A percentile compares a stretch with the other conserved stretches of the same genome.
Conservation (phyloP, 345 rosid genomes). For the Eucalyptus curtisii region DNA sequence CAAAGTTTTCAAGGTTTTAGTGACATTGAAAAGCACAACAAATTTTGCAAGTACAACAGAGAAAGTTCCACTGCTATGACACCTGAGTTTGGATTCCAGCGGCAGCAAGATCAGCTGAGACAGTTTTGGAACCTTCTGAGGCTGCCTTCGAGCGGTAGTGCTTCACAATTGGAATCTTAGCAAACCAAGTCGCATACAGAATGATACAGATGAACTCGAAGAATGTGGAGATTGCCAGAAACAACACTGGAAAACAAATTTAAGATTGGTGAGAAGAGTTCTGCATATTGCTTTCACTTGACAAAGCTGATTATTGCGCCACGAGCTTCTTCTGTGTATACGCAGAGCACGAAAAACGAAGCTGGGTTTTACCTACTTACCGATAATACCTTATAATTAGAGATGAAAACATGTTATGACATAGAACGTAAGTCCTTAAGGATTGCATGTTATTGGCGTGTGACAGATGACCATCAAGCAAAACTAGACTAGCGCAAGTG, state of each 20-base stretch:
- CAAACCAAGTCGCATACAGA: conserved; percentile 50
- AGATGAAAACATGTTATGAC: neutral
- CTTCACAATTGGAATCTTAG: conserved; percentile 68
- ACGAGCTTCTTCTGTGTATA: neutral
- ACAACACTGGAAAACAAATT: conserved; percentile 37
- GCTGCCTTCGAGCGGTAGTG: conserved; percentile 80
- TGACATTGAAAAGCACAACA: neutral
- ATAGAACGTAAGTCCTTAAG: neutral
- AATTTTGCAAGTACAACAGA: neutral
- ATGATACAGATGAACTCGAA: conserved; percentile 51
- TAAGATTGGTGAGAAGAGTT: neutral
- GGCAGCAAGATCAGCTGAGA: conserved; percentile 71
- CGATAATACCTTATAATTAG: neutral
- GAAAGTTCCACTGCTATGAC: neutral
- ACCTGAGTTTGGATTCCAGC: conserved; percentile 52
- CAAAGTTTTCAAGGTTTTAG: neutral
- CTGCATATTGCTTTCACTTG: neutral
- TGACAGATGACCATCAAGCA: neutral
- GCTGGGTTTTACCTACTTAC: neutral
- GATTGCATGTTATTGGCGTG: neutral
- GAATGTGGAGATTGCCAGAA: conserved; percentile 56
- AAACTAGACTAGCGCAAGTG: neutral
- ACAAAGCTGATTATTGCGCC: neutral
- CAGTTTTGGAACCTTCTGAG: conserved; percentile 76
- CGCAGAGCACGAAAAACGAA: neutral